Percentiles rank a stretch among this genome's conserved stretches.
Evolutionary conservation across 345 rosid genomes (phyloP).

Genomic region (Laguncularia racemosa): DNA sequence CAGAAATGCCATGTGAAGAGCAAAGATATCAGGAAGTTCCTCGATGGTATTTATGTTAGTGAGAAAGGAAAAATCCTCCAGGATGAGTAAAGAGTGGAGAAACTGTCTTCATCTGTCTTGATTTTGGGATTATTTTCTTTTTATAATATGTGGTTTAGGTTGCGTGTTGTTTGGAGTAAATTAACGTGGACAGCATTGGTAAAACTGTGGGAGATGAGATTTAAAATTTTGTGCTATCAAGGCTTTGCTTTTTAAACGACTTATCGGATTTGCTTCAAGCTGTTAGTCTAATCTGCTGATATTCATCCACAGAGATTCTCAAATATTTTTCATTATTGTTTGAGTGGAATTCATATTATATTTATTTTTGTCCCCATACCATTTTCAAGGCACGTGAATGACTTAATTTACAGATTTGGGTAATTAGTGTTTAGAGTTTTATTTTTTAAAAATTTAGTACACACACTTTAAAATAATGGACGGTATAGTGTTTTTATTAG

Average conservation of each 20-base stretch:
- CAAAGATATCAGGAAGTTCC: conserved; percentile 62
- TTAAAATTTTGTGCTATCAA: conserved; percentile 9
- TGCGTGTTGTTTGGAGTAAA: not conserved
- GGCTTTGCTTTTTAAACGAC: not conserved
- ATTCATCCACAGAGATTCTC: too few relatives aligned
- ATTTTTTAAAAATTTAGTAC: too few relatives aligned
- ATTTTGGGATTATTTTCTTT: not conserved
- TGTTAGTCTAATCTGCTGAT: not conserved
- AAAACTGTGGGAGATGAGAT: not conserved
- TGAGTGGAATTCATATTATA: too few relatives aligned
- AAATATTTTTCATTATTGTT: too few relatives aligned
- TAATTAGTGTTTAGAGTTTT: too few relatives aligned
- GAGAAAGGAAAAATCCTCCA: conserved; percentile 36
- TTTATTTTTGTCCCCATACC: too few relatives aligned
- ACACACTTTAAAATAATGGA: too few relatives aligned
- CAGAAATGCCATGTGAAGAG: conserved; percentile 69
- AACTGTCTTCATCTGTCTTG: not conserved
- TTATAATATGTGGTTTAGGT: not conserved
- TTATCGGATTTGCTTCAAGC: too few relatives aligned
- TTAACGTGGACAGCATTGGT: not conserved
- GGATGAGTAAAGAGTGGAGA: conserved; percentile 12
- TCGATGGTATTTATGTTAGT: conserved; percentile 63
- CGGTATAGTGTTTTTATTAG: too few relatives aligned
- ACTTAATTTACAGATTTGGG: too few relatives aligned
- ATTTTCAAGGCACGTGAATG: too few relatives aligned